Evolutionary conservation across 1,139 yeast species (phyloP), one percentile per base, ranked within the genome.

Genomic region (Geotrichum australiense): DNA sequence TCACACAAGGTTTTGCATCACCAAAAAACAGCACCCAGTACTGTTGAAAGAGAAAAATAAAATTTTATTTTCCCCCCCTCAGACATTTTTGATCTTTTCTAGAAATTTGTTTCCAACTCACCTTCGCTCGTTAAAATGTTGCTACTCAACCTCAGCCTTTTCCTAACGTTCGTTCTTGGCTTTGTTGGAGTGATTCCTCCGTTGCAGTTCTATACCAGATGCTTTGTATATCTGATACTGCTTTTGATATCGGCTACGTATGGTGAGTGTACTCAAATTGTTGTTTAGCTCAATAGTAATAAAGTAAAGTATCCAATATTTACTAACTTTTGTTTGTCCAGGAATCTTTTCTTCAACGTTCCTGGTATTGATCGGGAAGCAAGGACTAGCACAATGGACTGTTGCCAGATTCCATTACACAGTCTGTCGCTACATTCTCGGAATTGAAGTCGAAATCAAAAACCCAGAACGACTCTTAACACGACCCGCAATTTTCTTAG

Each of bases 331-430:
- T 24, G 11, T 7, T 7, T 44, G 35, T 10, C 36, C 40, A 43
- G 94, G 96, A 41, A 87, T 85, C 1, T 45, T 81, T 11, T 82
- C 91, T 12, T 86, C 96, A 2, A 61, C 84, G 2, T 49, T 78
- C 10, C 68, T 86, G 43, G 66, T 86, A 3, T 46, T 86, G 11
- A 53, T 80, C 11, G 94, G 96, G 26, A 83, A 82, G 60, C 78
- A 77, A 52, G 79, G 83, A 43, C 69, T 86, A 42, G 78, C 94
- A 2, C 99, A 93, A 64, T 87, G 89, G 76, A 71, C 87, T 16
- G 86, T 91, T 12, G 98, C 96, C 2, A 71, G 94, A 49, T 81
- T 79, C 31, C 89, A 84, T 58, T 82, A 83, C 60, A 61, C 65
- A 51, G 57, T 76, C 3, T 72, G 82, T 61, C 74, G 84, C 27